Percentiles rank a stretch among this genome's conserved stretches.
Evolutionary conservation across 768 basidiomycete species (phyloP).

Genomic region (Auricularia heimuer): DNA sequence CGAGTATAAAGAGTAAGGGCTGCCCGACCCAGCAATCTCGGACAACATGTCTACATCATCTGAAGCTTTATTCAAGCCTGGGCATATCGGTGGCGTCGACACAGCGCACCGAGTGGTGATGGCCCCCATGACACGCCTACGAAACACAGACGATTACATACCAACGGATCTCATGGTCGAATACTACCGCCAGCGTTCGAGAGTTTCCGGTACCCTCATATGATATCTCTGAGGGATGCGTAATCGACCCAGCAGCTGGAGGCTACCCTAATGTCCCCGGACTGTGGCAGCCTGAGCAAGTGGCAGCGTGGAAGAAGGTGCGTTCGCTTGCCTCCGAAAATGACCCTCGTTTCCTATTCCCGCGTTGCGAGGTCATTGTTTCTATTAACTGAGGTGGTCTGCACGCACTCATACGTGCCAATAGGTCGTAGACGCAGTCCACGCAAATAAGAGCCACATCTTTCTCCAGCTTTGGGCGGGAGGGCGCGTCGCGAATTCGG

Average conservation of each 20-base stretch:
- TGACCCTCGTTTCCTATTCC: slow-evolving; percentile 3
- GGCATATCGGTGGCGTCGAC: slow-evolving; percentile 8
- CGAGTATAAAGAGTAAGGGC: no score
- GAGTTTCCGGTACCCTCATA: slow-evolving; percentile 17
- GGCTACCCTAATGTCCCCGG: slow-evolving; percentile 41
- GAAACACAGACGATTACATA: slow-evolving; percentile 13
- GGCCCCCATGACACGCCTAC: slow-evolving; percentile 15
- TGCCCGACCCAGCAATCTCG: not conserved
- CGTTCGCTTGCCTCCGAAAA: not conserved
- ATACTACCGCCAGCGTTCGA: slow-evolving; percentile 13
- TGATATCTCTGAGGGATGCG: slow-evolving; percentile 29
- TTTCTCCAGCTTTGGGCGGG: slow-evolving; percentile 51
- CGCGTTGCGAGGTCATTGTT: not conserved
- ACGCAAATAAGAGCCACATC: slow-evolving; percentile 41
- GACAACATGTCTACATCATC: not conserved
- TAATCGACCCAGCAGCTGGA: slow-evolving; percentile 19
- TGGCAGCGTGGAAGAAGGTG: slow-evolving; percentile 44
- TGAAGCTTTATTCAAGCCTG: not conserved
- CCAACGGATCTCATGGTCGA: slow-evolving; percentile 10
- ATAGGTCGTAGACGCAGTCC: slow-evolving; percentile 48
- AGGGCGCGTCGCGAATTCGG: slow-evolving; percentile 29
- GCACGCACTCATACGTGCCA: no score
- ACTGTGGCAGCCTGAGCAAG: slow-evolving; percentile 52
- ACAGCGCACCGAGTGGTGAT: slow-evolving; percentile 15
- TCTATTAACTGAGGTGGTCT: no score